A percentile compares a stretch with the other conserved stretches of the same genome.
These are phyloP conservation scores for Gonium pectorale DNA, from an alignment of 139 green algal genomes.

Conservation along the genomic window DNA sequence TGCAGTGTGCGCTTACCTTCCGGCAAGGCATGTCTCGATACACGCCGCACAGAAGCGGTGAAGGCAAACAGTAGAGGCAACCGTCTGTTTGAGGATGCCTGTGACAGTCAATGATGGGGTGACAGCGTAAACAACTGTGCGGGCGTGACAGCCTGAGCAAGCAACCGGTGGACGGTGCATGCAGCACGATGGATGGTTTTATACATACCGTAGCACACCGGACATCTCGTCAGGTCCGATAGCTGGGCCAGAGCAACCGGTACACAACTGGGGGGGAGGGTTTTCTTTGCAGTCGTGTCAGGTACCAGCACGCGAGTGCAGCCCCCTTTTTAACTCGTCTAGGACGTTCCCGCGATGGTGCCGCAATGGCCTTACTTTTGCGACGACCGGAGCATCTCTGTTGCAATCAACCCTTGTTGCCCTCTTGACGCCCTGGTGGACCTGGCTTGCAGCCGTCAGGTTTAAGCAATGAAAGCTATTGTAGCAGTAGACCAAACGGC, in stretches of 20 bases:
- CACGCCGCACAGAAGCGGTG: constrained; percentile 29
- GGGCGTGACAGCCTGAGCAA: not conserved
- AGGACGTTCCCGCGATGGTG: no score
- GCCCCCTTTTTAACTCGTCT: no score
- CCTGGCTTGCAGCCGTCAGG: no score
- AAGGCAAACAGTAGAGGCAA: constrained; percentile 15
- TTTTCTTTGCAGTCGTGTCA: no score
- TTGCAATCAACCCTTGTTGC: no score
- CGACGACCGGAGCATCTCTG: no score
- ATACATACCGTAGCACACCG: constrained; percentile 18
- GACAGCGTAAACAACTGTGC: not conserved
- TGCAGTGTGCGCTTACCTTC: not conserved
- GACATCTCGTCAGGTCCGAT: not conserved
- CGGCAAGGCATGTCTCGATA: not conserved
- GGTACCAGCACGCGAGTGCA: no score
- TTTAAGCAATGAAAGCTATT: no score
- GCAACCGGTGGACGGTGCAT: not conserved
- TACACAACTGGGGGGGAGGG: no score
- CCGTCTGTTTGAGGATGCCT: constrained; percentile 17
- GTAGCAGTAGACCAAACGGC: no score
- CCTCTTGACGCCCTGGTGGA: no score
- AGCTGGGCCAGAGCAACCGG: not conserved
- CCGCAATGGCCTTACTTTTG: no score
- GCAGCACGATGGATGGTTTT: not conserved
- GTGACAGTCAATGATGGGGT: not conserved